These are phyloP conservation scores for Sporothrix curviconia DNA, from an alignment of 2,329 filamentous ascomycete genomes.

Conservation along the genomic window DNA sequence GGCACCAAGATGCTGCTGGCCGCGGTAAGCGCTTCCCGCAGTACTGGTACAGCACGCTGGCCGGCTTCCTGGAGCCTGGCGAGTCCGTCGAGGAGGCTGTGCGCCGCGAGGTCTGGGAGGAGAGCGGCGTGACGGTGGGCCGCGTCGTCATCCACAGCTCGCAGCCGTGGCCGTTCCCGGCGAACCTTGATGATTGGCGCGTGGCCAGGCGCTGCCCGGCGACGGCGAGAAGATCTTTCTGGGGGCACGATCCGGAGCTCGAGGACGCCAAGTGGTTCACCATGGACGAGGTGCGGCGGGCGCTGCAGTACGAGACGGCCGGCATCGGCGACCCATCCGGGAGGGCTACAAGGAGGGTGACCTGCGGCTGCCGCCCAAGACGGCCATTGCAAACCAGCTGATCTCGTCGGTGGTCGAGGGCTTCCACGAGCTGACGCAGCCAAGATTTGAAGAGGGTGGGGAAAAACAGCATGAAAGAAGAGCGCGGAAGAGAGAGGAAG, in stretches of 20 bases:
- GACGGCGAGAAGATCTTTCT: constrained; percentile 73
- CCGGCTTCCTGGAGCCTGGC: constrained; percentile 78
- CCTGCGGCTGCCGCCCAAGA: constrained; percentile 73
- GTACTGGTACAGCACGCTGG: constrained; percentile 82
- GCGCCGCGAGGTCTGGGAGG: constrained; percentile 78
- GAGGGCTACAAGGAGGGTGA: constrained; percentile 67
- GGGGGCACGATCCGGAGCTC: constrained; percentile 82
- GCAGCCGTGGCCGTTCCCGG: constrained; percentile 83
- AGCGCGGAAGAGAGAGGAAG: background rate
- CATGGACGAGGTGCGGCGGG: constrained; percentile 72
- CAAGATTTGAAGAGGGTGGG: constrained; percentile 39
- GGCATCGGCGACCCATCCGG: constrained; percentile 59
- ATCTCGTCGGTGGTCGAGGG: constrained; percentile 73
- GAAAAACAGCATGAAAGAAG: too few relatives aligned
- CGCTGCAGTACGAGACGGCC: constrained; percentile 61
- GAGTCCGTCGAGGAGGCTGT: constrained; percentile 83
- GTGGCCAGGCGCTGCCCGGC: constrained; percentile 68
- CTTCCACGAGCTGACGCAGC: constrained; percentile 48
- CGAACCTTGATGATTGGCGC: constrained; percentile 82
- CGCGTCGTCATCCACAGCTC: constrained; percentile 76
- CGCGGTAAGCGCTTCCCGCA: constrained; percentile 77
- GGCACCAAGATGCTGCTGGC: constrained; percentile 70
- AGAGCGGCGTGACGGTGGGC: constrained; percentile 69
- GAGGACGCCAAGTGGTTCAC: constrained; percentile 85
- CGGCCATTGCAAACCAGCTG: constrained; percentile 88